A percentile compares a stretch with the other conserved stretches of the same genome.
phyloP scores from a whole-genome alignment of 257 asterid genomes.

The Solanum etuberosum region DNA sequence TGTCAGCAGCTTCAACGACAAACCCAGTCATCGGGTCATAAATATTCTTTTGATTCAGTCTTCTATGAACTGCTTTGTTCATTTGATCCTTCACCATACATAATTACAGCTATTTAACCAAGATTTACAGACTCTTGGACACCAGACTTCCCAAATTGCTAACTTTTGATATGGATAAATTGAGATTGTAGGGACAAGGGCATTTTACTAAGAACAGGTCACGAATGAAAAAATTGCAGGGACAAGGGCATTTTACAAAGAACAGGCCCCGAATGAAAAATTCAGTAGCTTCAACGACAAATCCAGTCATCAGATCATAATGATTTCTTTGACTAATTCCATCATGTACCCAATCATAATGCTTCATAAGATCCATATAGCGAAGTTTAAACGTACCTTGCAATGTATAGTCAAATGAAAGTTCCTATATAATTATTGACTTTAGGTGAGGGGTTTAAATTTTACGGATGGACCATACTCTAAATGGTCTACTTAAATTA shows the following conservation, averaged over 20 bases:
- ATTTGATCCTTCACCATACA: background rate
- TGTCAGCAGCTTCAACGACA: background rate
- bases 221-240: background rate
- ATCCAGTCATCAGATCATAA: background rate
- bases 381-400: background rate
- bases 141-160: background rate
- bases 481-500: background rate
- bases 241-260: background rate
- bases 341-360: background rate
- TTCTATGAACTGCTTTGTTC: background rate
- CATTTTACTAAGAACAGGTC: background rate
- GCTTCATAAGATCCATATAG: background rate
- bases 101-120: background rate
- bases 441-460: background rate
- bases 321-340: background rate
- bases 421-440: background rate
- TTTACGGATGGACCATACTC: background rate
- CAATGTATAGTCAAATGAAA: background rate
- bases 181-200: background rate
- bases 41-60: background rate
- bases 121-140: background rate
- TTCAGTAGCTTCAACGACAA: background rate
- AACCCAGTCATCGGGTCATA: background rate
- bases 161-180: background rate
- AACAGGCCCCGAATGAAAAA: background rate